Evolutionary conservation across 805 yeast species (phyloP).

Genomic region (Pichia sporocuriosa): DNA sequence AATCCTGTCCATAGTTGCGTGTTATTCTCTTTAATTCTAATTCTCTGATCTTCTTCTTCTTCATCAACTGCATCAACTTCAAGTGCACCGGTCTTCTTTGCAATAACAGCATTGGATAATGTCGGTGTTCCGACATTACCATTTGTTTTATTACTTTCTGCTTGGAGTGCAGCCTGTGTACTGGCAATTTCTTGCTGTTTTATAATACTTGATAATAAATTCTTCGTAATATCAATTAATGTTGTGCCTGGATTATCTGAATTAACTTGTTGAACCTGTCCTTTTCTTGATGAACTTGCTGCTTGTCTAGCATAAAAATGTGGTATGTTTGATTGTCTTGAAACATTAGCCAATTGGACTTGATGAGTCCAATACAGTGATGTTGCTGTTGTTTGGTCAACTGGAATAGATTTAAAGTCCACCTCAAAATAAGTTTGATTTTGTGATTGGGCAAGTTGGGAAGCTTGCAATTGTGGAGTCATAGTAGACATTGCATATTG

Average conservation of each 20-base stretch:
- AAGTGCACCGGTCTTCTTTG: conserved; percentile 24
- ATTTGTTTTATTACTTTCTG: conserved; percentile 14
- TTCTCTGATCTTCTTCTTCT: conserved; percentile 61
- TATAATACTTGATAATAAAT: conserved; percentile 27
- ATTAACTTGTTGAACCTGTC: conserved; percentile 8
- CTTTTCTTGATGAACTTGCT: conserved; percentile 57
- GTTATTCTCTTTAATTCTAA: conserved; percentile 50
- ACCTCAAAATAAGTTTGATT: conserved; percentile 12
- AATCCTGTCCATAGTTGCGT: conserved; percentile 91
- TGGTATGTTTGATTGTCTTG: conserved; percentile 57
- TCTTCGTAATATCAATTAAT: conserved; percentile 36
- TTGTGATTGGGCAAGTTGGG: conserved; percentile 21
- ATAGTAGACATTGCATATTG: conserved; percentile 18
- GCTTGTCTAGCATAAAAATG: conserved; percentile 82
- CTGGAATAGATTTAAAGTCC: conserved; percentile 19
- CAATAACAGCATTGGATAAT: conserved; percentile 28
- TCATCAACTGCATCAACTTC: conserved; percentile 38
- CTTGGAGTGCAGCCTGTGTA: conserved; percentile 15
- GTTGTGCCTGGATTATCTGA: conserved; percentile 21
- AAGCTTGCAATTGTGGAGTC: conserved; percentile 23
- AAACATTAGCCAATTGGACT: conserved; percentile 60
- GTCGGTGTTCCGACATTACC: conserved; percentile 36
- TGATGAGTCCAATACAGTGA: conserved; percentile 75
- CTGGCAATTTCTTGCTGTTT: conserved; percentile 20
- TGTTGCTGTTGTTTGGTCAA: conserved; percentile 31